phyloP scores from a whole-genome alignment of 805 yeast genomes.

The Suhomyces tanzawaensis region DNA sequence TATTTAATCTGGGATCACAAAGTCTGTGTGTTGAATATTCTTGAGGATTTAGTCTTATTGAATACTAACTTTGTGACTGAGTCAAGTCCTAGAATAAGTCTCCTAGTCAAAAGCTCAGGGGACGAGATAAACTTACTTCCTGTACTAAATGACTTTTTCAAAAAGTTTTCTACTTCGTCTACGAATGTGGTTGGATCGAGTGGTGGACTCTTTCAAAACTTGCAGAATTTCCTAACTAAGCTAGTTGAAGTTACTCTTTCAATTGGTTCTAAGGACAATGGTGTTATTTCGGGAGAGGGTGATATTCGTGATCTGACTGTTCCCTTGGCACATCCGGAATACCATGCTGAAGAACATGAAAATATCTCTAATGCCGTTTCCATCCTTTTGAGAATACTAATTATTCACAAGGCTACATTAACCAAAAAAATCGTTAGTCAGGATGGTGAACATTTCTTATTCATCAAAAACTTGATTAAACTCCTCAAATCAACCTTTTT shows the following conservation, averaged over 20 bases:
- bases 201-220: constrained; percentile 19
- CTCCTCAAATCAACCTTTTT: constrained; percentile 46
- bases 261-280: constrained; percentile 12
- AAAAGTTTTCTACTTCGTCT: constrained; percentile 43
- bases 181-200: constrained; percentile 20
- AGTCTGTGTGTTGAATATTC: constrained; percentile 21
- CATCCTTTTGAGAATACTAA: constrained; percentile 52
- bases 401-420: constrained; percentile 54
- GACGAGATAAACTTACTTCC: constrained; percentile 29
- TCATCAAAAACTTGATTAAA: constrained; percentile 46
- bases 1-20: constrained; percentile 30
- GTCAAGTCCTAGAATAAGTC: background rate
- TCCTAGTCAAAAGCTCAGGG: background rate
- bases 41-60: constrained; percentile 28
- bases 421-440: constrained; percentile 42
- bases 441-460: constrained; percentile 42
- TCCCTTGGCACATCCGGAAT: too few species aligned
- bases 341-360: background rate
- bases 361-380: constrained; percentile 36
- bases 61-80: constrained; percentile 13
- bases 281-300: too few species aligned
- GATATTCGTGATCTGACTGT: background rate
- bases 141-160: constrained; percentile 43
- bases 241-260: constrained; percentile 13
- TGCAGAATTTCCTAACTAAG: constrained; percentile 21